Percentiles rank a stretch among this genome's conserved stretches.
Conservation (phyloP, 1,284 basidiomycete species). For the Naganishia sp. region DNA sequence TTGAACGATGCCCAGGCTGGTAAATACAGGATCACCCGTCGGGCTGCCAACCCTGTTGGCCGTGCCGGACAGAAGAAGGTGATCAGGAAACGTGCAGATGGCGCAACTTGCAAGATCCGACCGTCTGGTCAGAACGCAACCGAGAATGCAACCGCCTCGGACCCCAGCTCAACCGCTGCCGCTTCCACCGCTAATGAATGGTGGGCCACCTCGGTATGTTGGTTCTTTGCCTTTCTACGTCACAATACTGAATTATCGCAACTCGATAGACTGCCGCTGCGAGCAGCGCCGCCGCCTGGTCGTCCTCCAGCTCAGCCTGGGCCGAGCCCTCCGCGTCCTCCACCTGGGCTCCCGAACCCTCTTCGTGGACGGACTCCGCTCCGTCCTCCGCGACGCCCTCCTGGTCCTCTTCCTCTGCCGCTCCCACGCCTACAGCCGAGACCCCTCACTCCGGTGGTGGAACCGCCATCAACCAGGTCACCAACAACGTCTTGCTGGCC, state of each 20-base stretch:
- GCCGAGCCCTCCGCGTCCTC: constrained; percentile 14
- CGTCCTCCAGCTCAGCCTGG: constrained; percentile 24
- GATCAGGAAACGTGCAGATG: constrained; percentile 21
- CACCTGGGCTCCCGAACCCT: not conserved
- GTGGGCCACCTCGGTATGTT: constrained; percentile 20
- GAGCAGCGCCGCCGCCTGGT: constrained; percentile 6
- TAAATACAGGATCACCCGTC: constrained; percentile 20
- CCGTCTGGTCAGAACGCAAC: not conserved
- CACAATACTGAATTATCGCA: not conserved
- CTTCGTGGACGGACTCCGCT: not conserved
- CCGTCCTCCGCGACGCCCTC: constrained; percentile 1
- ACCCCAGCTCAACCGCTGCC: constrained; percentile 4
- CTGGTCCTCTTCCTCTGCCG: constrained; percentile 4
- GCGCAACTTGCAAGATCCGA: constrained; percentile 4
- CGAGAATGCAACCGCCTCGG: constrained; percentile 11
- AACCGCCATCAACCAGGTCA: constrained; percentile 29
- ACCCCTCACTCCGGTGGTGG: constrained; percentile 15
- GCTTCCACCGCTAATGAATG: not conserved
- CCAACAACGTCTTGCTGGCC: constrained; percentile 22
- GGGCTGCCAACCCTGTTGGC: constrained; percentile 14
- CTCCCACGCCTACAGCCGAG: constrained; percentile 21
- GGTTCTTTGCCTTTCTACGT: no score
- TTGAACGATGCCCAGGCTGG: constrained; percentile 25
- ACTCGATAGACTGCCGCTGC: not conserved
- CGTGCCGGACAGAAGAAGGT: constrained; percentile 20